Conservation (phyloP, 345 rosid species). For the Aethionema arabicum region DNA sequence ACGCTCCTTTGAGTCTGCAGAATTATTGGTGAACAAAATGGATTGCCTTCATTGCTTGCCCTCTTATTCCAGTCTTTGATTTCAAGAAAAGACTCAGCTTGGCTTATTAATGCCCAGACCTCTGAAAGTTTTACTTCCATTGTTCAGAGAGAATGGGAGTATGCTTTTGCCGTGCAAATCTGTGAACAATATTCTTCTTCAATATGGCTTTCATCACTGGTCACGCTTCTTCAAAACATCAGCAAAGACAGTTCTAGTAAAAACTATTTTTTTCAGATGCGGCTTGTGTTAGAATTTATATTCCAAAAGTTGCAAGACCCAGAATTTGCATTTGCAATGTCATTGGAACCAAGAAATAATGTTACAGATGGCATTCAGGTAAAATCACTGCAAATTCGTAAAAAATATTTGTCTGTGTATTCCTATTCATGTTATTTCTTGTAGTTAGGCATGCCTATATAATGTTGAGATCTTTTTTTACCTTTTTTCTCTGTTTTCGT, state of each 20-base stretch:
- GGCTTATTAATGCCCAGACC: slow-evolving; percentile 32
- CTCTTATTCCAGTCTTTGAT: slow-evolving; percentile 69
- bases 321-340: slow-evolving; percentile 64
- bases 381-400: slow-evolving; percentile 9
- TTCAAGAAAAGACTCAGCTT: slow-evolving; percentile 49
- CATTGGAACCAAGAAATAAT: slow-evolving; percentile 56
- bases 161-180: slow-evolving; percentile 68
- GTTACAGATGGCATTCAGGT: slow-evolving; percentile 68
- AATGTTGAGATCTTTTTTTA: not conserved
- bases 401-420: not conserved
- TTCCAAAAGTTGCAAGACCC: slow-evolving; percentile 75
- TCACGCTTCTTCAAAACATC: slow-evolving; percentile 53
- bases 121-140: slow-evolving; percentile 40
- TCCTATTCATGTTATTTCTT: slow-evolving; percentile 6
- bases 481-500: slow-evolving; percentile 19
- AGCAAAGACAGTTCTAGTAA: slow-evolving; percentile 37
- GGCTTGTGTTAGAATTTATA: slow-evolving; percentile 57
- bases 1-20: slow-evolving; percentile 41
- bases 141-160: slow-evolving; percentile 74
- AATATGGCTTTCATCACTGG: slow-evolving; percentile 87
- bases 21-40: slow-evolving; percentile 71
- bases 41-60: slow-evolving; percentile 74
- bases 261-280: slow-evolving; percentile 46
- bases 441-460: not conserved
- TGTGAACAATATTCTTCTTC: slow-evolving; percentile 71